These are phyloP conservation scores for Diphasiastrum complanatum DNA, from an alignment of 83 land plant genomes.

Conservation along the genomic window DNA sequence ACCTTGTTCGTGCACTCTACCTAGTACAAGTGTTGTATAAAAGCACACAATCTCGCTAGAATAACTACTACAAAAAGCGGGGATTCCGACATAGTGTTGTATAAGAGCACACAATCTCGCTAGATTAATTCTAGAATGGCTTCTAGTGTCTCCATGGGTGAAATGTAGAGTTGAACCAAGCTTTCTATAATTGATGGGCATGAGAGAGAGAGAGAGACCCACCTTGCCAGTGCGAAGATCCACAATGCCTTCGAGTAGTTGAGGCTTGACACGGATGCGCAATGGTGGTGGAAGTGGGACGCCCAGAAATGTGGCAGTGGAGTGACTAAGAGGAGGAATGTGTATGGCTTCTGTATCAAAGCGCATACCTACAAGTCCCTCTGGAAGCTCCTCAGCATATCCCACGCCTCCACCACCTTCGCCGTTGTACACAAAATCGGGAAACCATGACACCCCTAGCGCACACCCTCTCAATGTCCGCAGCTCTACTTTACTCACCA, in stretches of 20 bases:
- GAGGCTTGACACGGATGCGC: constrained; percentile 62
- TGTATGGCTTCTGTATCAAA: constrained; percentile 47
- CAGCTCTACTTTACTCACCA: constrained; percentile 31
- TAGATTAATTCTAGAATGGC: too few species aligned
- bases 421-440: constrained; percentile 84
- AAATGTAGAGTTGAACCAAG: too few species aligned
- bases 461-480: constrained; percentile 54
- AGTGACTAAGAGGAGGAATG: constrained; percentile 60
- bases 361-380: constrained; percentile 21
- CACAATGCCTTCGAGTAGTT: constrained; percentile 56
- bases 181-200: neutral
- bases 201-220: neutral
- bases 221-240: constrained; percentile 61
- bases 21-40: too few species aligned
- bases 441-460: constrained; percentile 74
- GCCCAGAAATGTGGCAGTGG: constrained; percentile 72
- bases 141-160: too few species aligned
- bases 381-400: constrained; percentile 22
- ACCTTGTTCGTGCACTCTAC: too few species aligned
- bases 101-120: too few species aligned
- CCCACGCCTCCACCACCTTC: constrained; percentile 68
- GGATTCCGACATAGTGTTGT: too few species aligned
- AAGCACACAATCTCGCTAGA: too few species aligned
- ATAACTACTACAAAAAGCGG: too few species aligned
- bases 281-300: constrained; percentile 86